Conservation (phyloP, 2,329 filamentous ascomycete species). For the Aspergillus piperis region DNA sequence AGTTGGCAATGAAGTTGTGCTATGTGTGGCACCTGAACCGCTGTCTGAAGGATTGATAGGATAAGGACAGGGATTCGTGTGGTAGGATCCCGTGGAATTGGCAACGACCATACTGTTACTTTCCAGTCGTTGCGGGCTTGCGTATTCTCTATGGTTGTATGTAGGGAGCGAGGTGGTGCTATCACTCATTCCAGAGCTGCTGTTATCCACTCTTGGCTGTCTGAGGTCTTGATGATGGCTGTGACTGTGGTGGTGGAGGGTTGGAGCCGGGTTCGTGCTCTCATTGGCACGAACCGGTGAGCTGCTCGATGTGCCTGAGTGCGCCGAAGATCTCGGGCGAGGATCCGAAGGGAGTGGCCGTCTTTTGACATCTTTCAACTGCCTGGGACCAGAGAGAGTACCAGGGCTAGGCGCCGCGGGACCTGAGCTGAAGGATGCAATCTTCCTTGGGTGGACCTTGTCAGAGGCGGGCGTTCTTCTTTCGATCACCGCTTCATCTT, state of each 20-base stretch:
- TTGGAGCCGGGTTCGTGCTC: too few species aligned
- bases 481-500: slow-evolving; percentile 67
- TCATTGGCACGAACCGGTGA: too few species aligned
- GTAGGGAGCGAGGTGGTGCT: slow-evolving; percentile 18
- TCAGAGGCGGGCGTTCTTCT: slow-evolving; percentile 53
- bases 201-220: slow-evolving; percentile 35
- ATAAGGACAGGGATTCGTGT: too few species aligned
- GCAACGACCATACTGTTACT: too few species aligned
- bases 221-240: slow-evolving; percentile 32
- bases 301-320: too few species aligned
- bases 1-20: too few species aligned
- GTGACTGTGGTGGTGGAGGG: not conserved
- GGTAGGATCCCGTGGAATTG: too few species aligned
- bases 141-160: too few species aligned
- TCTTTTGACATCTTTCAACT: slow-evolving; percentile 70
- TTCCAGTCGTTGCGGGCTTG: too few species aligned
- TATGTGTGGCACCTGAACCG: too few species aligned
- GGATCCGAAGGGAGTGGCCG: slow-evolving; percentile 82
- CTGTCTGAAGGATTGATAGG: too few species aligned
- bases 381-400: slow-evolving; percentile 48
- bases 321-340: not conserved
- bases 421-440: slow-evolving; percentile 10
- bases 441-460: slow-evolving; percentile 35
- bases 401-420: slow-evolving; percentile 15
- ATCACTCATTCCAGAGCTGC: slow-evolving; percentile 27